Evolutionary conservation across 2,329 filamentous ascomycete species (phyloP).

Genomic region (Exophiala dermatitidis): DNA sequence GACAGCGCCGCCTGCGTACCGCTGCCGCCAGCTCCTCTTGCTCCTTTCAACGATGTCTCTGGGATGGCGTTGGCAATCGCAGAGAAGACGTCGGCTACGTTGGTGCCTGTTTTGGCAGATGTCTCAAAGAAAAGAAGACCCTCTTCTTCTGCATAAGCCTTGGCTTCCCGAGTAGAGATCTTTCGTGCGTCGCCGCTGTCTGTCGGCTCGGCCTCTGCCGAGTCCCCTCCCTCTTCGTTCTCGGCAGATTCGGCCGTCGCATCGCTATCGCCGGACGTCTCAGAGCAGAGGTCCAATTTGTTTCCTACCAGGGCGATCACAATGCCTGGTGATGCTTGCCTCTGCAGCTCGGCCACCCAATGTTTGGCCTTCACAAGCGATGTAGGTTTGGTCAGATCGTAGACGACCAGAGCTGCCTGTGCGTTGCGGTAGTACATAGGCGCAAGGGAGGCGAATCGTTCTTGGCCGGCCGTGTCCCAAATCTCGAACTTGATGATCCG

Average conservation of each 20-base stretch:
- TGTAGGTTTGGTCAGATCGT: conserved; percentile 94
- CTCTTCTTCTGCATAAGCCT: conserved; percentile 91
- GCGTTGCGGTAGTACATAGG: conserved; percentile 99
- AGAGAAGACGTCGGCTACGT: conserved; percentile 93
- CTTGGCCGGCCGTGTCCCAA: conserved; percentile 97
- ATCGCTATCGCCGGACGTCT: conserved; percentile 42
- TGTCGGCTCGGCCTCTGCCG: conserved; percentile 50
- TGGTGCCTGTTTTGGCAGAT: conserved; percentile 89
- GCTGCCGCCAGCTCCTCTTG: conserved; percentile 50
- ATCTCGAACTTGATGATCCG: conserved; percentile 90
- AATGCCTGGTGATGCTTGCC: conserved; percentile 91
- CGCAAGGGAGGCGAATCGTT: conserved; percentile 90
- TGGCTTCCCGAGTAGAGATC: conserved; percentile 83
- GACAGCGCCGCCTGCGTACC: conserved; percentile 52
- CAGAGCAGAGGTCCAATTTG: conserved; percentile 79
- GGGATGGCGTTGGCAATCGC: conserved; percentile 97
- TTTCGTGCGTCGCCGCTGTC: conserved; percentile 71
- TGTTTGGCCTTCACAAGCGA: conserved; percentile 95
- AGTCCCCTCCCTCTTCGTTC: conserved; percentile 36
- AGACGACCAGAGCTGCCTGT: conserved; percentile 93
- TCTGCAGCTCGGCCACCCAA: conserved; percentile 95
- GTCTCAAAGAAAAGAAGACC: conserved; percentile 94
- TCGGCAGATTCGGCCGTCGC: conserved; percentile 29
- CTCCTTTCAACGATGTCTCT: conserved; percentile 85
- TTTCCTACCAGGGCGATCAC: conserved; percentile 96